Percentiles rank a stretch among this genome's conserved stretches.
phyloP scores from a whole-genome alignment of 176 grass and related monocot genomes.

The Triticum timopheevii region DNA sequence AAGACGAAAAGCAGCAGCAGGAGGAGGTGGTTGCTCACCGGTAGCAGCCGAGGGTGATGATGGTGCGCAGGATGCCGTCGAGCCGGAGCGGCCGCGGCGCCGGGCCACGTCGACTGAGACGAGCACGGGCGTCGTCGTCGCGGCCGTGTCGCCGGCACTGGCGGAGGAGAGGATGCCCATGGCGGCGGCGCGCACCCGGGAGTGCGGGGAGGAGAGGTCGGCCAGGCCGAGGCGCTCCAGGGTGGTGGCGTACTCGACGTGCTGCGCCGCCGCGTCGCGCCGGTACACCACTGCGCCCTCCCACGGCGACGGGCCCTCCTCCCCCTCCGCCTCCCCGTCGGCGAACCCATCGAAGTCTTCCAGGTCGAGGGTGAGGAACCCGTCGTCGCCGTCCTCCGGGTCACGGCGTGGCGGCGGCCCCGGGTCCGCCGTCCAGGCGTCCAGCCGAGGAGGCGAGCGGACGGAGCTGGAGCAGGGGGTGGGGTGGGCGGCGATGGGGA shows the following conservation, averaged over 20 bases:
- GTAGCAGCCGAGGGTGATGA: slow-evolving; percentile 73
- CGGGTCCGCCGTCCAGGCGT: not conserved
- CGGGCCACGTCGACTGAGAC: slow-evolving; percentile 66
- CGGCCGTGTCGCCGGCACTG: not conserved
- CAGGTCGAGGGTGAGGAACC: slow-evolving; percentile 38
- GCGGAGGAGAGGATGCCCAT: slow-evolving; percentile 41
- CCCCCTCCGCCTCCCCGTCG: not conserved
- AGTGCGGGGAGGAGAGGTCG: slow-evolving; percentile 50
- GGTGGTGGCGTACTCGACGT: slow-evolving; percentile 66
- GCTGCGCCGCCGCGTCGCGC: slow-evolving; percentile 56
- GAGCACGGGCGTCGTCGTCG: slow-evolving; percentile 41
- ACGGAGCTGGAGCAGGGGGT: not conserved
- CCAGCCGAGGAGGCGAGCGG: not conserved
- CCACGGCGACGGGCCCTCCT: slow-evolving; percentile 40
- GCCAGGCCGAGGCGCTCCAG: slow-evolving; percentile 68
- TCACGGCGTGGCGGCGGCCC: not conserved
- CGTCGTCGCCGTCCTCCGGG: not conserved
- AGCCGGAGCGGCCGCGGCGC: slow-evolving; percentile 61
- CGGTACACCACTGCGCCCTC: slow-evolving; percentile 79
- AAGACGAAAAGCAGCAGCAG: too few species aligned
- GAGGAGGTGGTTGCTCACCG: slow-evolving; percentile 24
- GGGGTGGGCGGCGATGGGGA: not conserved
- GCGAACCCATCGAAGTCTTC: not conserved
- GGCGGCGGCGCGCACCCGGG: slow-evolving; percentile 41
- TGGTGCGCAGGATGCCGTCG: slow-evolving; percentile 69